phyloP scores from a whole-genome alignment of 768 basidiomycete species.

The Agaricus sinodeliciosus region DNA sequence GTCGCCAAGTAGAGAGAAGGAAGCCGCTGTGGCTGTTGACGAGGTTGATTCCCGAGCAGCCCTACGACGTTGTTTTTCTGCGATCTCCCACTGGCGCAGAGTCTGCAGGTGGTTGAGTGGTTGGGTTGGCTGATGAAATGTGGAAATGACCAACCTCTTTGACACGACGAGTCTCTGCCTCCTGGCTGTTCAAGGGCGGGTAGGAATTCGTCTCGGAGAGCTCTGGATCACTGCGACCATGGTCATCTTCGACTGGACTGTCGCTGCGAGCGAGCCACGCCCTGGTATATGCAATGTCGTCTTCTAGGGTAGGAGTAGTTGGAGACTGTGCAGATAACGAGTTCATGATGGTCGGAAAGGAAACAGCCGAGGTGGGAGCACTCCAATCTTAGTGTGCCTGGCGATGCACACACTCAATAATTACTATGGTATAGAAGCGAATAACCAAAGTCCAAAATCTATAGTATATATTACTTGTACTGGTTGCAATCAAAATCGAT shows the following conservation, averaged over 20 bases:
- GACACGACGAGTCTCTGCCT: slow-evolving; percentile 60
- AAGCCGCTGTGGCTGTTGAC: slow-evolving; percentile 15
- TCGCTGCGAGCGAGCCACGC: slow-evolving; percentile 17
- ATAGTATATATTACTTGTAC: slow-evolving; percentile 3
- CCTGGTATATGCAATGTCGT: slow-evolving; percentile 31
- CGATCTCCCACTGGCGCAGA: slow-evolving; percentile 69
- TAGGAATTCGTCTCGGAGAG: slow-evolving; percentile 30
- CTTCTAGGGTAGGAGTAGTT: slow-evolving; percentile 31
- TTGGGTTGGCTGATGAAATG: slow-evolving; percentile 6
- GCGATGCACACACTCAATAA: neutral
- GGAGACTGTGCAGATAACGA: slow-evolving; percentile 21
- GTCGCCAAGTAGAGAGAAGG: slow-evolving; percentile 46
- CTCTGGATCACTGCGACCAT: slow-evolving; percentile 5
- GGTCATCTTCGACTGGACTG: slow-evolving; percentile 15
- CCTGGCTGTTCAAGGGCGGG: slow-evolving; percentile 63
- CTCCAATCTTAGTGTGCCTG: slow-evolving; percentile 5
- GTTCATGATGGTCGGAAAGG: slow-evolving; percentile 5
- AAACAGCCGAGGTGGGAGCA: slow-evolving; percentile 1
- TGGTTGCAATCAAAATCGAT: slow-evolving; percentile 25
- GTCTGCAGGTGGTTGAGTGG: slow-evolving; percentile 38
- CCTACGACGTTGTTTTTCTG: slow-evolving; percentile 71
- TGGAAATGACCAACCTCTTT: slow-evolving; percentile 49
- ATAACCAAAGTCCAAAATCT: slow-evolving; percentile 2
- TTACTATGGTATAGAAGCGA: neutral
- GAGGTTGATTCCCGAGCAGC: slow-evolving; percentile 50